These are phyloP conservation scores for Candida ortonii DNA, from an alignment of 805 yeast species.

Conservation along the genomic window DNA sequence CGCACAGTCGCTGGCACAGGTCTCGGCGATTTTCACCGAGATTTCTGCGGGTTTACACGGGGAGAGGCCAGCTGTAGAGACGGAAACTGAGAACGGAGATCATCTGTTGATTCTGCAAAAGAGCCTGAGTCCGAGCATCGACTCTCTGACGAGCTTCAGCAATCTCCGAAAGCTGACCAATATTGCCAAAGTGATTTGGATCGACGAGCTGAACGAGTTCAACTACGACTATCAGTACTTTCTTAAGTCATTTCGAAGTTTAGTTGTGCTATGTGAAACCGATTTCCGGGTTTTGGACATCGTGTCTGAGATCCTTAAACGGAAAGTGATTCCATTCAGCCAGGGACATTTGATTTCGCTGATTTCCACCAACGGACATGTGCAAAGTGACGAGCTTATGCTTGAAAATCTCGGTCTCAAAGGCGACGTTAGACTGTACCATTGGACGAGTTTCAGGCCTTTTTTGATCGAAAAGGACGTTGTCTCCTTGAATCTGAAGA, in stretches of 20 bases:
- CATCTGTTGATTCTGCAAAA: conserved; percentile 26
- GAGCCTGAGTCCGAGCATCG: conserved; percentile 24
- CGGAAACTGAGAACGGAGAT: too few relatives aligned
- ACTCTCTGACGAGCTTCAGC: conserved; percentile 28
- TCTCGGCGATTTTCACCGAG: conserved; percentile 16
- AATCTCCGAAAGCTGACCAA: conserved; percentile 24
- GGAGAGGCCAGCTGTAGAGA: too few relatives aligned
- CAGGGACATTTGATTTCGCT: conserved; percentile 18
- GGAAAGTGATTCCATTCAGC: conserved; percentile 18
- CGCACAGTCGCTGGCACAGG: conserved; percentile 13
- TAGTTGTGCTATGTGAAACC: conserved; percentile 26
- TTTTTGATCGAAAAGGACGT: conserved; percentile 38
- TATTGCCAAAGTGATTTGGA: conserved; percentile 30
- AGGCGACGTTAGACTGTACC: conserved; percentile 25
- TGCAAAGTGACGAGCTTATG: conserved; percentile 16
- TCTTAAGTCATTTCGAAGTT: conserved; percentile 16
- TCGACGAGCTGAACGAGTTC: conserved; percentile 17
- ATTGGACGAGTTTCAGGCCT: conserved; percentile 23
- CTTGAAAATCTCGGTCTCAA: conserved; percentile 26
- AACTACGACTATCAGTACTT: conserved; percentile 20
- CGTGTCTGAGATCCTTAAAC: conserved; percentile 13
- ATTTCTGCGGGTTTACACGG: conserved; percentile 6
- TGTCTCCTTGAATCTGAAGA: conserved; percentile 38
- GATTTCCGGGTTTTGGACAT: conserved; percentile 10
- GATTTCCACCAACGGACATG: conserved; percentile 10